Evolutionary conservation across 2,329 filamentous ascomycete species (phyloP), one percentile per base, ranked within the genome.

Genomic region (Penicillium sp.): DNA sequence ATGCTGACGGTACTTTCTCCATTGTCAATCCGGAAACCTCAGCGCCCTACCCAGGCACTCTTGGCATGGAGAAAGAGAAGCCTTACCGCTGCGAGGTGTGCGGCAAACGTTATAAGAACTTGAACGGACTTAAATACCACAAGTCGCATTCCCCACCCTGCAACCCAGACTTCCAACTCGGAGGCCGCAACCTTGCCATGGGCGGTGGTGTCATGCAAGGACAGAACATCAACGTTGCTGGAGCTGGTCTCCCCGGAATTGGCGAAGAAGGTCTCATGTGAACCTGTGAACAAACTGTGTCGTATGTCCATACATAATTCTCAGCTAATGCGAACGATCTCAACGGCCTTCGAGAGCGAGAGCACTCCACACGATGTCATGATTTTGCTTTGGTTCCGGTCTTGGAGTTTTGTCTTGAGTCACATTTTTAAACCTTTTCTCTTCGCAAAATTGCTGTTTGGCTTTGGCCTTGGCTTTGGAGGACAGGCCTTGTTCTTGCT

Each of bases 61-160:
- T 96, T 34, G 94, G 94, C n/a, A 99, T 99, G 94, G 94, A 99
- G 77, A 99, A 97, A 74, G 93, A 97, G 79, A 99, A 99, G 79
- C 94, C 94, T 3, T 97, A 97, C 73, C 92, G 92, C 69, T 99
- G 94, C 74, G 92, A 97, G 61, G 88, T 92, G 10, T 99, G 94
- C 71, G 92, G 93, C 67, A 99, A 99, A 80, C 89, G 94, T 48
- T 99, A 99, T 79, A 99, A 99, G 86, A 99, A 99, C 70, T 76
- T 99, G 57, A 99, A 99, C 75, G 94, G 94, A 6, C 83, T 99
- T 58, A 99, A 99, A 85, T 99, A 99, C 71, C 86, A 88, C 77
- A 90, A 90, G 74, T 85, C 87, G 59, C 88, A 97, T 72, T 94
- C 91, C 11, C 88, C 91, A 22, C 88, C 89, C 49, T 97, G 92